Conservation (phyloP, 768 basidiomycete species). For the Cytidiella melzeri region DNA sequence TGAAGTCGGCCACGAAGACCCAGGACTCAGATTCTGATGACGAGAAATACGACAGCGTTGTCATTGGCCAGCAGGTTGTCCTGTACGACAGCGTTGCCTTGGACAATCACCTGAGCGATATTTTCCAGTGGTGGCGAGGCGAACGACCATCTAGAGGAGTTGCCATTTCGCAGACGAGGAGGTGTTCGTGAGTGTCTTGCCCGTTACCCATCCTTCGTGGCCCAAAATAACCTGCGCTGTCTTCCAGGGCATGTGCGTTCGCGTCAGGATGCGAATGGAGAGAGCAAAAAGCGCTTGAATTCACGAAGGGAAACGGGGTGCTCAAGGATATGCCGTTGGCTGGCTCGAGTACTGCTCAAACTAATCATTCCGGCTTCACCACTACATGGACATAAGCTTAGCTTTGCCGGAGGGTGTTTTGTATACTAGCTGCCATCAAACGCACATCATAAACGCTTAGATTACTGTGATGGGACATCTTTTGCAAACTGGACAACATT, state of each 20-base stretch:
- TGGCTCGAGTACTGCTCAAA: too few relatives aligned
- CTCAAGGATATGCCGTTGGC: too few relatives aligned
- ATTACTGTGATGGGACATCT: too few relatives aligned
- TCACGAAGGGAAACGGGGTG: too few relatives aligned
- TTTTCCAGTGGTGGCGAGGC: slow-evolving; percentile 76
- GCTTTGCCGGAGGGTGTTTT: too few relatives aligned
- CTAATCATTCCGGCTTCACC: too few relatives aligned
- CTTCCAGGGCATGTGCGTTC: slow-evolving; percentile 65
- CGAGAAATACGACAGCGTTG: slow-evolving; percentile 19
- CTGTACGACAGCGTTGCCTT: slow-evolving; percentile 46
- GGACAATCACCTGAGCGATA: slow-evolving; percentile 43
- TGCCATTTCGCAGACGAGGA: slow-evolving; percentile 43
- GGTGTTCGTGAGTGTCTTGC: slow-evolving; percentile 56
- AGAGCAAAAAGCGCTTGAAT: slow-evolving; percentile 42
- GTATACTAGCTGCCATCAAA: too few relatives aligned
- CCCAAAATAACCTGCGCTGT: slow-evolving; percentile 1
- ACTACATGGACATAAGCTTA: too few relatives aligned
- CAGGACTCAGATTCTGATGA: not conserved
- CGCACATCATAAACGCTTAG: too few relatives aligned
- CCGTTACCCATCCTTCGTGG: not conserved
- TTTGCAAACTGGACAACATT: too few relatives aligned
- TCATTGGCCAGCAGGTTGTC: slow-evolving; percentile 67
- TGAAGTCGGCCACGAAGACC: not conserved
- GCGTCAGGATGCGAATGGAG: slow-evolving; percentile 77
- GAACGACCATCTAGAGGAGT: slow-evolving; percentile 67